phyloP scores from a whole-genome alignment of 2,329 filamentous ascomycete genomes.

The Rhynchosporium graminicola region DNA sequence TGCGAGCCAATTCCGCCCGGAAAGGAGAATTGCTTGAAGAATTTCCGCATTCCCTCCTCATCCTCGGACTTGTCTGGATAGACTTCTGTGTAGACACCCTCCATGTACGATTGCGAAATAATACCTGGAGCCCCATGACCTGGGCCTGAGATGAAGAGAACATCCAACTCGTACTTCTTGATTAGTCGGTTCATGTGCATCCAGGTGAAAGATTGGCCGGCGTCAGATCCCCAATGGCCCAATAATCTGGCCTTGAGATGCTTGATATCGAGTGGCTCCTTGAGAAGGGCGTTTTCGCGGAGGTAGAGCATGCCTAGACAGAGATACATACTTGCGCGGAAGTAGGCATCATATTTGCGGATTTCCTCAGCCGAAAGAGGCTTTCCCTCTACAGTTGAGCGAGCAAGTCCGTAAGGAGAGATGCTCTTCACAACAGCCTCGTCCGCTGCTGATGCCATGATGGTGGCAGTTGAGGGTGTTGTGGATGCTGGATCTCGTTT shows the following conservation, averaged over 20 bases:
- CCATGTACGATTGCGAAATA: conserved; percentile 74
- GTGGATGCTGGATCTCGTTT: conserved; percentile 10
- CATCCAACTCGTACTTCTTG: conserved; percentile 75
- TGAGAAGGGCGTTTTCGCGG: conserved; percentile 70
- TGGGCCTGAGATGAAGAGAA: conserved; percentile 73
- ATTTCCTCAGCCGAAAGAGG: conserved; percentile 68
- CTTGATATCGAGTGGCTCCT: conserved; percentile 65
- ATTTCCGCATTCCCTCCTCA: conserved; percentile 67
- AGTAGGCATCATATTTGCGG: conserved; percentile 69
- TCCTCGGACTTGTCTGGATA: conserved; percentile 74
- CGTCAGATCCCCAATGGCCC: conserved; percentile 77
- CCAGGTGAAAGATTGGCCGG: conserved; percentile 79
- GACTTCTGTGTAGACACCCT: conserved; percentile 75
- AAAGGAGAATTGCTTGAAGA: conserved; percentile 84
- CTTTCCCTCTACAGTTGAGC: conserved; percentile 61
- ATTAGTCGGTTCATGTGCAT: conserved; percentile 82
- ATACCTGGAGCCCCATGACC: conserved; percentile 78
- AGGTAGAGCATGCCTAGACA: conserved; percentile 81
- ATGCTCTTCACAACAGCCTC: conserved; percentile 54
- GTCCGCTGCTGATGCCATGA: conserved; percentile 34
- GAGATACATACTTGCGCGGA: conserved; percentile 73
- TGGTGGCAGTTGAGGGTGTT: conserved; percentile 8
- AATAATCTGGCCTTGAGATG: conserved; percentile 74
- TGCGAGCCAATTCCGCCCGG: conserved; percentile 78
- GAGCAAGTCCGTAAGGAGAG: conserved; percentile 63